Conservation (phyloP, 495 filamentous ascomycete genomes). For the Rostrohypoxylon terebratum region DNA sequence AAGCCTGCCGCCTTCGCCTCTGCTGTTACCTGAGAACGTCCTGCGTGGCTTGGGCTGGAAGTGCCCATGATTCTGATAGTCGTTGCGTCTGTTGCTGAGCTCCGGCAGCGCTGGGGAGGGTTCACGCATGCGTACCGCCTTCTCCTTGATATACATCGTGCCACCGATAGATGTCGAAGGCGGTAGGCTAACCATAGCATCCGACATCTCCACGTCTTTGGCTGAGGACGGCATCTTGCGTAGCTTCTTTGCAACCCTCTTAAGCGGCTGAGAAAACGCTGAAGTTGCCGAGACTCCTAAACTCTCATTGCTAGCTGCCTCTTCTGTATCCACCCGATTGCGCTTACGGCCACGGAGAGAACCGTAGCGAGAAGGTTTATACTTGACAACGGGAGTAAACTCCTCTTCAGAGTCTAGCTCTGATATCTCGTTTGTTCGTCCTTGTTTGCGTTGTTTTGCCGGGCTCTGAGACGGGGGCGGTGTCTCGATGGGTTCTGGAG, state of each 20-base stretch:
- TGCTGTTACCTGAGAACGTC: conserved; percentile 24
- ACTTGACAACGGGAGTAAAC: conserved; percentile 15
- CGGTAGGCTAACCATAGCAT: conserved; percentile 35
- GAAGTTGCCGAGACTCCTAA: conserved; percentile 26
- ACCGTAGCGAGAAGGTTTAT: conserved; percentile 28
- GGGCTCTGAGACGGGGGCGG: conserved; percentile 32
- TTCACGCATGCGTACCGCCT: conserved; percentile 38
- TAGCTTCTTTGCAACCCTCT: conserved; percentile 49
- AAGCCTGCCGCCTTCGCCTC: conserved; percentile 24
- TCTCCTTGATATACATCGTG: conserved; percentile 37
- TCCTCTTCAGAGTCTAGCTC: conserved; percentile 12
- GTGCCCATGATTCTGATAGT: conserved; percentile 2
- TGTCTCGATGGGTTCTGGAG: conserved; percentile 18
- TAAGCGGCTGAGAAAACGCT: conserved; percentile 47
- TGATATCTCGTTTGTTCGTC: conserved; percentile 8
- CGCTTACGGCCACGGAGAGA: conserved; percentile 47
- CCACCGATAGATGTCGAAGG: conserved; percentile 38
- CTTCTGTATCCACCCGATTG: conserved; percentile 28
- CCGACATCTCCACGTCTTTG: conserved; percentile 30
- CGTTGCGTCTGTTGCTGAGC: conserved; percentile 4
- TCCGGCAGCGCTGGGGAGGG: conserved; percentile 34
- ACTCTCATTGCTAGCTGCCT: conserved; percentile 10
- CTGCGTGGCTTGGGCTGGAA: conserved; percentile 7
- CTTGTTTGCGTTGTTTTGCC: conserved; percentile 3
- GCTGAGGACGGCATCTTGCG: conserved; percentile 39